These are phyloP conservation scores for Cytospora schulzeri DNA, from an alignment of 2,329 filamentous ascomycete species.

Conservation along the genomic window DNA sequence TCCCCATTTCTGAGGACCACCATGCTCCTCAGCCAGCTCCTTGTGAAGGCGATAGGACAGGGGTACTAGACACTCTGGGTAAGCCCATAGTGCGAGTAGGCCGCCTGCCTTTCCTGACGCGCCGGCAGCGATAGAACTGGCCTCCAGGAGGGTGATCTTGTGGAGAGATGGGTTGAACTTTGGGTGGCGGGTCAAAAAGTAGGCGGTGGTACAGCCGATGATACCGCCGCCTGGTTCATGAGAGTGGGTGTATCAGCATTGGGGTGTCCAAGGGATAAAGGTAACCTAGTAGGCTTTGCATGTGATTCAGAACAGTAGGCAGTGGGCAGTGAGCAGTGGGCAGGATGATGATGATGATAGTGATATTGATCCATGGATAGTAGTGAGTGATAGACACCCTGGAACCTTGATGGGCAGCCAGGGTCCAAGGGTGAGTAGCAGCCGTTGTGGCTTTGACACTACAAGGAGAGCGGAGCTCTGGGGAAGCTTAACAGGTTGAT, in stretches of 20 bases:
- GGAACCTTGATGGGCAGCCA: slow-evolving; percentile 1
- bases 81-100: slow-evolving; percentile 87
- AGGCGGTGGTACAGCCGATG: slow-evolving; percentile 88
- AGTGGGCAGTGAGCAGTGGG: neutral
- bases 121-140: slow-evolving; percentile 80
- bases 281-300: slow-evolving; percentile 13
- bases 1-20: slow-evolving; percentile 79
- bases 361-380: slow-evolving; percentile 4
- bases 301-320: neutral
- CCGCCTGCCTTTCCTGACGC: slow-evolving; percentile 95
- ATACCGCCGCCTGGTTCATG: slow-evolving; percentile 76
- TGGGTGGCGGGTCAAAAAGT: slow-evolving; percentile 85
- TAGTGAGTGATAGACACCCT: neutral
- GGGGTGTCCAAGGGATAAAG: neutral
- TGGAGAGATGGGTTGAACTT: slow-evolving; percentile 75
- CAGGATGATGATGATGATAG: neutral
- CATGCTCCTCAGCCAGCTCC: slow-evolving; percentile 81
- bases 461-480: neutral
- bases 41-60: slow-evolving; percentile 83
- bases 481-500: neutral
- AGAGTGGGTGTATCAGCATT: neutral
- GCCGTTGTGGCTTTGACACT: slow-evolving; percentile 1
- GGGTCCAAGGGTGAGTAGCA: slow-evolving; percentile 7
- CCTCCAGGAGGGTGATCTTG: slow-evolving; percentile 84
- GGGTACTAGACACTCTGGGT: slow-evolving; percentile 80